Percentiles rank a stretch among this genome's conserved stretches.
These are phyloP conservation scores for Boletus patriciae DNA, from an alignment of 768 basidiomycete genomes.

Conservation along the genomic window DNA sequence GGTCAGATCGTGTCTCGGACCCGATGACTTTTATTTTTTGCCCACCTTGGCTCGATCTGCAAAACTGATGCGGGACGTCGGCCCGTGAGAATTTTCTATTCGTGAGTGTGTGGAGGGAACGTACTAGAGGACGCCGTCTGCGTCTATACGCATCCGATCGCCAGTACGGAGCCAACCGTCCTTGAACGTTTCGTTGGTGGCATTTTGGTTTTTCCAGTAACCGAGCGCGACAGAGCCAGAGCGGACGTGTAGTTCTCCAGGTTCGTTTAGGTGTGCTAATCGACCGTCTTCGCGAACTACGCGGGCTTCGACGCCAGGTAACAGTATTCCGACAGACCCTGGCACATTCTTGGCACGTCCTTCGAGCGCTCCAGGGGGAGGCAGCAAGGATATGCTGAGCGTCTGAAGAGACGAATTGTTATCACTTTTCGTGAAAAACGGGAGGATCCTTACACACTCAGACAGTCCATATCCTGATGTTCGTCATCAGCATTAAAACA, in stretches of 20 bases:
- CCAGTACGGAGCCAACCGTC: conserved; percentile 78
- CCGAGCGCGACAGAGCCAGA: conserved; percentile 59
- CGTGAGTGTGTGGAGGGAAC: conserved; percentile 20
- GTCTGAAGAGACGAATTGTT: conserved; percentile 44
- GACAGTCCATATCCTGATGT: too few species aligned
- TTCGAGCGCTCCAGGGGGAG: conserved; percentile 44
- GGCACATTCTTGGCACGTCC: conserved; percentile 41
- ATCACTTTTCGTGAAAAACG: neutral
- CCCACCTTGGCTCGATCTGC: conserved; percentile 74
- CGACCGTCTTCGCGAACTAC: conserved; percentile 58
- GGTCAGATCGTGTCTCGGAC: neutral
- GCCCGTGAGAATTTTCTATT: neutral
- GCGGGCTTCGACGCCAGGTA: conserved; percentile 66
- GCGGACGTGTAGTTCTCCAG: conserved; percentile 64
- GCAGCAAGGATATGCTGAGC: conserved; percentile 47
- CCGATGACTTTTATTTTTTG: neutral
- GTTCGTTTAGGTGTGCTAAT: conserved; percentile 54
- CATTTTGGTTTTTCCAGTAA: conserved; percentile 71
- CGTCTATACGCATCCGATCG: conserved; percentile 63
- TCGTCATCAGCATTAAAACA: too few species aligned
- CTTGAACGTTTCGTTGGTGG: conserved; percentile 62
- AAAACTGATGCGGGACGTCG: conserved; percentile 45
- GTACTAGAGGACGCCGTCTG: conserved; percentile 65
- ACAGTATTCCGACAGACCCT: conserved; percentile 56
- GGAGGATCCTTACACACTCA: too few species aligned